phyloP scores from a whole-genome alignment of 1,284 basidiomycete species.

The Trametes hirsuta region DNA sequence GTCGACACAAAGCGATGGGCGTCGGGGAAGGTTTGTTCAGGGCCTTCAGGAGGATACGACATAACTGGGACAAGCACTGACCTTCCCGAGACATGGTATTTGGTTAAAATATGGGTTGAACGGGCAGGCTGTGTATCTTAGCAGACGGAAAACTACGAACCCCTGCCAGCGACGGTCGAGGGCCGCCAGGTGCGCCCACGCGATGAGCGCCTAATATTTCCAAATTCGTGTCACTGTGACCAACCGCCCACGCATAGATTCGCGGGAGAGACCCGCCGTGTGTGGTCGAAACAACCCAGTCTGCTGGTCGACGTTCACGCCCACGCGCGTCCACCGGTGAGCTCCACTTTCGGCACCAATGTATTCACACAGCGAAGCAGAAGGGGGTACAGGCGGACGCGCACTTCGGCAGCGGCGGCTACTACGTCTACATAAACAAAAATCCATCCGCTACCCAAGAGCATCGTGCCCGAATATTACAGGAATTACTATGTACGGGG shows the following conservation, averaged over 20 bases:
- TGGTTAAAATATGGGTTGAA: background rate
- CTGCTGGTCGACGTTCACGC: no score
- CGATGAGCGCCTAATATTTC: no score
- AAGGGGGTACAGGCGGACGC: background rate
- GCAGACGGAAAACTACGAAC: no score
- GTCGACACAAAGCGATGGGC: background rate
- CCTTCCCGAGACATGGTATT: background rate
- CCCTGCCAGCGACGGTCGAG: no score
- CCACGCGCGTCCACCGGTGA: no score
- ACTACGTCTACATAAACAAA: conserved; percentile 8
- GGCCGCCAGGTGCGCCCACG: no score
- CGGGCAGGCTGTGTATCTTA: no score
- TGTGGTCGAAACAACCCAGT: no score
- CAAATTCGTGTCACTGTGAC: no score
- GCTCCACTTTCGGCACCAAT: background rate
- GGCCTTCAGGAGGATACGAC: background rate
- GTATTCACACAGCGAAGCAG: background rate
- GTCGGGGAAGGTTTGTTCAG: background rate
- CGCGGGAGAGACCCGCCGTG: no score
- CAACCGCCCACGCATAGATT: no score
- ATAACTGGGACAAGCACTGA: background rate
- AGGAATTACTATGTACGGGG: conserved; percentile 11
- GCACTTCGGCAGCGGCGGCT: background rate
- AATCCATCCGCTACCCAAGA: conserved; percentile 15
- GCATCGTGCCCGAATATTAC: conserved; percentile 1